Conservation (phyloP, 352 stramenopile species). For the Globisporangium cylindrosporum region DNA sequence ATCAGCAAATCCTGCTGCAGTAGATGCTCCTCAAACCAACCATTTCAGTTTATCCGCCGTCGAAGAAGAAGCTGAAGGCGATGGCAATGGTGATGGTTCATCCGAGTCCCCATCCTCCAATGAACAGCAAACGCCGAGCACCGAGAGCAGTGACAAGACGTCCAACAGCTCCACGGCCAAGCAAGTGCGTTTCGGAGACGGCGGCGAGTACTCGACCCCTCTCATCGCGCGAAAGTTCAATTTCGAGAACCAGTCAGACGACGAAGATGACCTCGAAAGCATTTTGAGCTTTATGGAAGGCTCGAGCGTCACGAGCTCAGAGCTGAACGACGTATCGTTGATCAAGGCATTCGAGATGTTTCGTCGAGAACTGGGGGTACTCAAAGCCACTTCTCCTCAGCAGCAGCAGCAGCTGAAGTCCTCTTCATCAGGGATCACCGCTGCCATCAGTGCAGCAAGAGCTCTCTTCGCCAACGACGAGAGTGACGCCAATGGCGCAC, state of each 20-base stretch:
- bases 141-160: slow-evolving; percentile 48
- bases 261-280: slow-evolving; percentile 34
- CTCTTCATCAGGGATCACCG: slow-evolving; percentile 8
- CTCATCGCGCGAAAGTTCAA: slow-evolving; percentile 58
- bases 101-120: neutral
- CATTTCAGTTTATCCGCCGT: neutral
- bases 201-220: slow-evolving; percentile 44
- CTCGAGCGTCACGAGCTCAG: slow-evolving; percentile 47
- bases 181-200: slow-evolving; percentile 48
- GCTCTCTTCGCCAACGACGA: slow-evolving; percentile 8
- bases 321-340: slow-evolving; percentile 59
- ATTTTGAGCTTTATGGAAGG: slow-evolving; percentile 48
- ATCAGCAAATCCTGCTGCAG: neutral
- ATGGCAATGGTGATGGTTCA: neutral
- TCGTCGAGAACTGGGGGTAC: slow-evolving; percentile 30
- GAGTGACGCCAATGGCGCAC: neutral
- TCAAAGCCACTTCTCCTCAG: slow-evolving; percentile 4
- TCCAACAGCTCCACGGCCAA: slow-evolving; percentile 26
- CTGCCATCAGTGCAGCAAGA: slow-evolving; percentile 15
- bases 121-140: slow-evolving; percentile 33
- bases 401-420: neutral
- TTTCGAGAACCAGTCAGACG: slow-evolving; percentile 54
- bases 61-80: slow-evolving; percentile 1
- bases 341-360: slow-evolving; percentile 48
- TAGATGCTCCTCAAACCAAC: neutral